These are phyloP conservation scores for Fusarium vanettenii DNA, from an alignment of 2,329 filamentous ascomycete species.

Conservation along the genomic window DNA sequence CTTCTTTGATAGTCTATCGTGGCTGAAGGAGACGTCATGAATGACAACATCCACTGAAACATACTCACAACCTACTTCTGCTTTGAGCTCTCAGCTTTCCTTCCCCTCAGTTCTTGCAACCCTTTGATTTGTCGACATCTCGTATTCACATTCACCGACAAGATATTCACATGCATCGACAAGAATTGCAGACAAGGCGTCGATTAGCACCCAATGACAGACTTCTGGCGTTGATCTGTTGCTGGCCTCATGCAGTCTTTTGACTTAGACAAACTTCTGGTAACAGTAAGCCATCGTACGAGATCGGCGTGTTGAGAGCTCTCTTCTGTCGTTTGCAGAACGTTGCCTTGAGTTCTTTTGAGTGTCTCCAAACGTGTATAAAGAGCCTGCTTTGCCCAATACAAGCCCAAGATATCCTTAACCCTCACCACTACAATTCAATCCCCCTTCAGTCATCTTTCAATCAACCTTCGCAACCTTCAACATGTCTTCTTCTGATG, in stretches of 20 bases:
- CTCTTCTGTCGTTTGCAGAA: not conserved
- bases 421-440: not conserved
- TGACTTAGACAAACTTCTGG: not conserved
- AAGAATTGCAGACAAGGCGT: not conserved
- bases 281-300: not conserved
- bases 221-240: not conserved
- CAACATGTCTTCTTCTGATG: not conserved
- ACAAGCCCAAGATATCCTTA: not conserved
- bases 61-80: not conserved
- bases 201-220: not conserved
- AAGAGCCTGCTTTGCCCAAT: not conserved
- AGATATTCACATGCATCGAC: not conserved
- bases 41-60: not conserved
- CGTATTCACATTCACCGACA: not conserved
- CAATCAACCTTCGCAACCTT: not conserved
- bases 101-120: not conserved
- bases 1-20: not conserved
- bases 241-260: not conserved
- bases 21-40: not conserved
- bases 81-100: not conserved
- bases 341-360: not conserved
- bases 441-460: not conserved
- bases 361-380: not conserved
- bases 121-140: not conserved
- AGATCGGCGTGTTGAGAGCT: not conserved